Evolutionary conservation across 2,329 filamentous ascomycete species (phyloP).

Genomic region (Knufia petricola): DNA sequence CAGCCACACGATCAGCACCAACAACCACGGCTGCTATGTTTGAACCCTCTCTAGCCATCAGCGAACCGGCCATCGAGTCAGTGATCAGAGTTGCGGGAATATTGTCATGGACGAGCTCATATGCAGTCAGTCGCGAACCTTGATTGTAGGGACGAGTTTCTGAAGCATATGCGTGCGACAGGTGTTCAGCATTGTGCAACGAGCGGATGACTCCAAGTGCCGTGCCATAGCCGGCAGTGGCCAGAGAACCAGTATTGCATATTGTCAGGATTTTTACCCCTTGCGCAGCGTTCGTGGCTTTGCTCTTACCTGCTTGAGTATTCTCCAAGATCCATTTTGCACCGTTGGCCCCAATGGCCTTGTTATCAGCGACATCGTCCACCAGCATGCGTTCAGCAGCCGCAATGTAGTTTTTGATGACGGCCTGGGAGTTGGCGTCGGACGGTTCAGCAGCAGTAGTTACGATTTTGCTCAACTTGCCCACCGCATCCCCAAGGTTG

Average conservation of each 20-base stretch:
- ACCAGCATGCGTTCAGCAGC: constrained; percentile 79
- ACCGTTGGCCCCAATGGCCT: constrained; percentile 72
- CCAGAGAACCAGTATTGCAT: constrained; percentile 93
- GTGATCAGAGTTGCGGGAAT: constrained; percentile 89
- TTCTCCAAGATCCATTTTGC: constrained; percentile 70
- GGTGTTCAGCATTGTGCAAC: constrained; percentile 53
- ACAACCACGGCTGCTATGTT: constrained; percentile 83
- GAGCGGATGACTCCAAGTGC: constrained; percentile 88
- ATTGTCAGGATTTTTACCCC: constrained; percentile 82
- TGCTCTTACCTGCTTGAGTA: constrained; percentile 38
- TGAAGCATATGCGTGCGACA: constrained; percentile 86
- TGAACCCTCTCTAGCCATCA: constrained; percentile 53
- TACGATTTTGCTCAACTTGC: constrained; percentile 62
- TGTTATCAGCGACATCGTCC: constrained; percentile 79
- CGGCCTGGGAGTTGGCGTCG: constrained; percentile 32
- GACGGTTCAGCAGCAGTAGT: constrained; percentile 31
- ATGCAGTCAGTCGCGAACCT: constrained; percentile 86
- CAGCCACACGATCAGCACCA: constrained; percentile 86
- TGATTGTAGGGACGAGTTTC: constrained; percentile 98
- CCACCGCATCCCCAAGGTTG: constrained; percentile 82
- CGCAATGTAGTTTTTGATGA: constrained; percentile 62
- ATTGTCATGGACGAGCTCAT: constrained; percentile 86
- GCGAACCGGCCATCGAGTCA: constrained; percentile 88
- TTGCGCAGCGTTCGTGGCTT: constrained; percentile 25
- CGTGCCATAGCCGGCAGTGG: constrained; percentile 95